Percentiles rank a stretch among this genome's conserved stretches.
Conservation (phyloP, 2,329 filamentous ascomycete genomes). For the Cladorrhinum sp. region DNA sequence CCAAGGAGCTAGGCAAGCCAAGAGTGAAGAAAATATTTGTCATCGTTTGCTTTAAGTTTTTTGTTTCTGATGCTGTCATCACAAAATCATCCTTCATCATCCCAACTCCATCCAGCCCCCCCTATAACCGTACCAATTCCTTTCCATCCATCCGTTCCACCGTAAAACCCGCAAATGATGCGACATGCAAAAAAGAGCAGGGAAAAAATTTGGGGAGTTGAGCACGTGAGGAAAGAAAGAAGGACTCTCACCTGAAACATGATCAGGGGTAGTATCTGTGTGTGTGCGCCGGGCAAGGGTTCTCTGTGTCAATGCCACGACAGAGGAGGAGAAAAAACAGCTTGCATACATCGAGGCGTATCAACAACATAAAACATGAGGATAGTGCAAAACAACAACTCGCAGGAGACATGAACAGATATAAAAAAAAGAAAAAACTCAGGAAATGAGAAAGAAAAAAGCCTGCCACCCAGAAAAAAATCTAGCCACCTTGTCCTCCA, state of each 20-base stretch:
- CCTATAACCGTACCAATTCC: not conserved
- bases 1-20: not conserved
- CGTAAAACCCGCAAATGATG: not conserved
- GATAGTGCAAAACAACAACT: not conserved
- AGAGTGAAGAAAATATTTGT: not conserved
- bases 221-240: not conserved
- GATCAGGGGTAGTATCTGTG: not conserved
- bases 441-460: slow-evolving; percentile 1
- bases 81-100: slow-evolving; percentile 4
- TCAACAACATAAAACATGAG: not conserved
- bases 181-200: not conserved
- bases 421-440: not conserved
- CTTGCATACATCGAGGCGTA: not conserved
- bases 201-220: not conserved
- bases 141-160: not conserved
- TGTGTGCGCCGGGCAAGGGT: not conserved
- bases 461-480: not conserved
- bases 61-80: slow-evolving; percentile 2
- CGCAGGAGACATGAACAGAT: slow-evolving; percentile 1
- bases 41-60: not conserved
- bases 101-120: not conserved
- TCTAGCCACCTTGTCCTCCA: not conserved
- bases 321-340: not conserved
- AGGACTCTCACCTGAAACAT: not conserved
- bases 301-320: not conserved